Percentiles rank a stretch among this genome's conserved stretches.
Evolutionary conservation across 2,329 filamentous ascomycete genomes (phyloP).

Genomic region (Aspergillus latus): DNA sequence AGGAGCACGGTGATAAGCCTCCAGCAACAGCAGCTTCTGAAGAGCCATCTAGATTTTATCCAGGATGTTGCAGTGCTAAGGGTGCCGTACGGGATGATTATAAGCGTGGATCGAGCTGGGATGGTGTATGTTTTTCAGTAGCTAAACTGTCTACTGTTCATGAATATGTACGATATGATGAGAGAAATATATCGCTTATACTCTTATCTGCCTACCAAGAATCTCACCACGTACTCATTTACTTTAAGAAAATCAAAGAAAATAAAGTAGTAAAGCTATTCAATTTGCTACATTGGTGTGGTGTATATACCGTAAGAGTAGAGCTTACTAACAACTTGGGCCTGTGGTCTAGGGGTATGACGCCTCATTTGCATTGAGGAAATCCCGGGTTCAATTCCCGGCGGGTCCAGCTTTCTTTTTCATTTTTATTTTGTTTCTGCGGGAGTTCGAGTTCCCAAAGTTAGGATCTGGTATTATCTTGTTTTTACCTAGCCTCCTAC

Average conservation of each 20-base stretch:
- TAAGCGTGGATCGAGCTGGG: constrained; percentile 85
- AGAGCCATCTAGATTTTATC: constrained; percentile 83
- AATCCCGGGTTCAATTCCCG: constrained; percentile 13
- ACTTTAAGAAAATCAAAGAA: no score
- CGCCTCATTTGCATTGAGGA: constrained; percentile 6
- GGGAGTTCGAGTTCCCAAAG: not conserved
- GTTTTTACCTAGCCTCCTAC: no score
- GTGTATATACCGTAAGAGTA: no score
- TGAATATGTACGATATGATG: not conserved
- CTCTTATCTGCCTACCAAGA: no score
- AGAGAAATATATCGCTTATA: not conserved
- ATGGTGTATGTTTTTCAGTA: constrained; percentile 78
- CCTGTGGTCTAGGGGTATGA: constrained; percentile 13
- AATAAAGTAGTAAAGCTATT: no score
- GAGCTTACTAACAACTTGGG: not conserved
- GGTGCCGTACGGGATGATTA: constrained; percentile 85
- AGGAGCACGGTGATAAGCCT: constrained; percentile 81
- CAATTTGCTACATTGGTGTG: no score
- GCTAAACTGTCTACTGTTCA: not conserved
- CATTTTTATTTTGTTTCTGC: not conserved
- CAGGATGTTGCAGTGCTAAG: constrained; percentile 87
- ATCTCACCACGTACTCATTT: no score
- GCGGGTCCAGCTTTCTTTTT: constrained; percentile 8
- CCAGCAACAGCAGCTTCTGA: constrained; percentile 82
- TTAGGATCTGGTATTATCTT: not conserved